Evolutionary conservation across 129 eudicot genomes (phyloP).

Genomic region (Kitagawia praeruptora): DNA sequence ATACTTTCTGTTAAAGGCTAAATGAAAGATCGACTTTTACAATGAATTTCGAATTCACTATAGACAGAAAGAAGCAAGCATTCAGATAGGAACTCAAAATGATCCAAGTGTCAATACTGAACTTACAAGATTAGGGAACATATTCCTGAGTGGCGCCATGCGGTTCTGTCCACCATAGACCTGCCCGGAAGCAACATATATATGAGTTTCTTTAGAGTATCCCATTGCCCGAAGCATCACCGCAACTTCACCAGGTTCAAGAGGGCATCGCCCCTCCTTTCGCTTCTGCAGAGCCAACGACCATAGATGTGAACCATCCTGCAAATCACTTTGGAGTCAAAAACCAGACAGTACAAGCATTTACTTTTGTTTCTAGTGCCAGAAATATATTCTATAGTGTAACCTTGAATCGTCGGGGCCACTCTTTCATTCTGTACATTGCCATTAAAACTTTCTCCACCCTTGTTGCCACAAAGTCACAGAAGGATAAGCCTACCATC

Average conservation of each 20-base stretch:
- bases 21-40: neutral
- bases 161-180: constrained; percentile 96
- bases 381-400: neutral
- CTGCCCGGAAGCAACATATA: constrained; percentile 98
- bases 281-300: constrained; percentile 84
- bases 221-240: constrained; percentile 98
- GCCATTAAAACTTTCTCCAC: constrained; percentile 88
- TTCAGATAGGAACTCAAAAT: neutral
- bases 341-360: neutral
- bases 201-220: constrained; percentile 93
- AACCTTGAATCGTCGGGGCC: constrained; percentile 96
- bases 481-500: constrained; percentile 96
- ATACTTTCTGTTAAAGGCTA: neutral
- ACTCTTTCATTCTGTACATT: constrained; percentile 79
- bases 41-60: neutral
- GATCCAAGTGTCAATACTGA: neutral
- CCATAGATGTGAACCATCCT: constrained; percentile 99
- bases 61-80: neutral
- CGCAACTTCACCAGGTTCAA: constrained; percentile 97
- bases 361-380: neutral
- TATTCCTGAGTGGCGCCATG: constrained; percentile 97
- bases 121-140: constrained; percentile 96
- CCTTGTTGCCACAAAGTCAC: constrained; percentile 98
- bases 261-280: constrained; percentile 98
- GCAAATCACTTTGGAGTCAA: constrained; percentile 20